Conservation (phyloP, 192 early-diverging fungal genomes). For the Coemansia pectinata region DNA sequence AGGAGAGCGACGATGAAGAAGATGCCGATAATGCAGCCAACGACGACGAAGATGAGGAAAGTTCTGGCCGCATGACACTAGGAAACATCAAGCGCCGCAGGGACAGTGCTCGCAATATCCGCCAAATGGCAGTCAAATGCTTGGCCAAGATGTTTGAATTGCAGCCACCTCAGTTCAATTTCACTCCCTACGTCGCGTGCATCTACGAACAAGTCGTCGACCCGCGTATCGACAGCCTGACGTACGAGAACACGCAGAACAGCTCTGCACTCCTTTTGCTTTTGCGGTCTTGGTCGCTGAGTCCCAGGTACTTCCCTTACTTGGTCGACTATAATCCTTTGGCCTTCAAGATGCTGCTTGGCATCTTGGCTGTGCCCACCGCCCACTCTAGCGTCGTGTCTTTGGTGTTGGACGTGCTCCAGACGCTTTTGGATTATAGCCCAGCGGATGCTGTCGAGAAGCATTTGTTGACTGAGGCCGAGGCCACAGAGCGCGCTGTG, state of each 20-base stretch:
- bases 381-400: slow-evolving; percentile 71
- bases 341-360: slow-evolving; percentile 70
- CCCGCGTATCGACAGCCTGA: slow-evolving; percentile 68
- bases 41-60: slow-evolving; percentile 2
- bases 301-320: slow-evolving; percentile 64
- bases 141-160: slow-evolving; percentile 71
- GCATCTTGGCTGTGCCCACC: slow-evolving; percentile 77
- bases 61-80: background rate
- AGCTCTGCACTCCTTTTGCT: slow-evolving; percentile 78
- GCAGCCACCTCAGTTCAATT: slow-evolving; percentile 68
- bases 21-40: background rate
- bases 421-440: slow-evolving; percentile 62
- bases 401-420: slow-evolving; percentile 73
- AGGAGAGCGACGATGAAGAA: slow-evolving; percentile 9
- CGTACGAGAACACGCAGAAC: slow-evolving; percentile 85
- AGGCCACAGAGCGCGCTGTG: slow-evolving; percentile 17
- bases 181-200: slow-evolving; percentile 69
- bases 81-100: slow-evolving; percentile 26
- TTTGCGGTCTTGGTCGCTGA: slow-evolving; percentile 75
- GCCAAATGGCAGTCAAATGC: slow-evolving; percentile 72
- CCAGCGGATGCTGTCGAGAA: slow-evolving; percentile 49
- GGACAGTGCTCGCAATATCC: slow-evolving; percentile 45
- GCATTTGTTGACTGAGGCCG: slow-evolving; percentile 29
- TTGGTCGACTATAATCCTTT: slow-evolving; percentile 64
- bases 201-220: slow-evolving; percentile 75